Percentiles rank a stretch among this genome's conserved stretches.
These are phyloP conservation scores for Podaxis rugospora DNA, from an alignment of 768 basidiomycete genomes.

Conservation along the genomic window DNA sequence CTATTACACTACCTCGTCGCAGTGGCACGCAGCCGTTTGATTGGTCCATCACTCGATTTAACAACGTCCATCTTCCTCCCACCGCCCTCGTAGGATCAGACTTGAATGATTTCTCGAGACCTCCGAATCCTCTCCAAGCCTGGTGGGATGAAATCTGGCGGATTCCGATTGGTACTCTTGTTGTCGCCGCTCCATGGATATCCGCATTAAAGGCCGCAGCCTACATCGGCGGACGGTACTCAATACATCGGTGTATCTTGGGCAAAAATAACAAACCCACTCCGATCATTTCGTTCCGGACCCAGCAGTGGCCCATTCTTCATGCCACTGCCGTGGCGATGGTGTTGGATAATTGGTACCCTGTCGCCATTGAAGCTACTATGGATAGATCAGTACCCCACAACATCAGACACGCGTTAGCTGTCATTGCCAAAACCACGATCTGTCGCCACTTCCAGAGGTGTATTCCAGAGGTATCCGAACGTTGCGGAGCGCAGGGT, in stretches of 20 bases:
- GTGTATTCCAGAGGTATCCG: slow-evolving; percentile 48
- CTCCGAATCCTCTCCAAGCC: slow-evolving; percentile 37
- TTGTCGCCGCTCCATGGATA: slow-evolving; percentile 45
- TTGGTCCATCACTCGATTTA: slow-evolving; percentile 52
- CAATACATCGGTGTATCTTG: slow-evolving; percentile 46
- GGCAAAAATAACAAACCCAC: slow-evolving; percentile 37
- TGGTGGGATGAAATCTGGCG: slow-evolving; percentile 58
- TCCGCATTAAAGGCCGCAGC: slow-evolving; percentile 49
- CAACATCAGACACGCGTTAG: slow-evolving; percentile 50
- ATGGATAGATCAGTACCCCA: slow-evolving; percentile 35
- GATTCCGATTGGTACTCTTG: slow-evolving; percentile 49
- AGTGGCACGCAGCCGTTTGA: slow-evolving; percentile 52
- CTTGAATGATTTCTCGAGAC: slow-evolving; percentile 33
- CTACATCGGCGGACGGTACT: slow-evolving; percentile 55
- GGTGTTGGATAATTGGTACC: slow-evolving; percentile 48
- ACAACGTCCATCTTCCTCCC: slow-evolving; percentile 46
- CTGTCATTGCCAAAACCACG: slow-evolving; percentile 53
- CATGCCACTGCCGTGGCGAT: slow-evolving; percentile 47
- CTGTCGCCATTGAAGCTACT: slow-evolving; percentile 29
- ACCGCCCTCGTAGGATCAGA: slow-evolving; percentile 47
- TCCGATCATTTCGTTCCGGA: slow-evolving; percentile 59
- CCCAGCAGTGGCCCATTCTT: slow-evolving; percentile 58
- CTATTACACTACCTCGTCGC: slow-evolving; percentile 45
- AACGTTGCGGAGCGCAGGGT: slow-evolving; percentile 65
- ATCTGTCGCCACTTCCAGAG: slow-evolving; percentile 51